Evolutionary conservation across 768 basidiomycete species (phyloP), one percentile per base, ranked within the genome.

Genomic region (Podaxis sp.): DNA sequence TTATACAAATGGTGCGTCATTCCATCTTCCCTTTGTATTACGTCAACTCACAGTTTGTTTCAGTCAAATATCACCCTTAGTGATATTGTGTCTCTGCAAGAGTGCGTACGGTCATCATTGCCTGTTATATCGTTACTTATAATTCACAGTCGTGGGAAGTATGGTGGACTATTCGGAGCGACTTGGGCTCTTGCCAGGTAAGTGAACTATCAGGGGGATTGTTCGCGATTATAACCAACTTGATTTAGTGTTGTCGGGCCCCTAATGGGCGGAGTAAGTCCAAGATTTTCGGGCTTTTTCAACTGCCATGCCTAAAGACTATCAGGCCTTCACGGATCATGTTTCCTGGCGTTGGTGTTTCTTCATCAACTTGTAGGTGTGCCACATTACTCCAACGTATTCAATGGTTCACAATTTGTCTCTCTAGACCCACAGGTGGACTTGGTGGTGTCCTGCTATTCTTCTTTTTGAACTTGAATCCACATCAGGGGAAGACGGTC

Each of bases 311-410:
- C 63, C 64, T 24, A 38, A 7, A 41, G 64, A 60, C 43, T 59
- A 59, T 49, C 64, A 89, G 88, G 86, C 74, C 12, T 84, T 93
- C 62, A 84, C 90, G 0, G 85, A 92, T 68, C 87, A 90, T 69
- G 86, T 86, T 17, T 79, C 85, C 1, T 94, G 92, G 92, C 75
- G 92, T 75, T 93, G 92, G 92, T 90, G 88, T 70, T 91, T 91
- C 73, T 90, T 85, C 70, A 87, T 91, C 66, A 91, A 90, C 66
- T 67, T 91, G 88, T 88, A 69, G 60, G 50, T 2, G 84, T 64
- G n/a, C 27, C 40, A 11, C 0, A 40, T 3, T 1, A 36, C 36
- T 25, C 17, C 1, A 43, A 15, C 24, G 5, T 19, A 9, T n/a
- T 33, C 47, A 25, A 33, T 58, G n/a, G 19, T 25, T 51, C 27